Percentiles rank a stretch among this genome's conserved stretches.
phyloP scores from a whole-genome alignment of 768 basidiomycete genomes.

The Boletus insuetus region DNA sequence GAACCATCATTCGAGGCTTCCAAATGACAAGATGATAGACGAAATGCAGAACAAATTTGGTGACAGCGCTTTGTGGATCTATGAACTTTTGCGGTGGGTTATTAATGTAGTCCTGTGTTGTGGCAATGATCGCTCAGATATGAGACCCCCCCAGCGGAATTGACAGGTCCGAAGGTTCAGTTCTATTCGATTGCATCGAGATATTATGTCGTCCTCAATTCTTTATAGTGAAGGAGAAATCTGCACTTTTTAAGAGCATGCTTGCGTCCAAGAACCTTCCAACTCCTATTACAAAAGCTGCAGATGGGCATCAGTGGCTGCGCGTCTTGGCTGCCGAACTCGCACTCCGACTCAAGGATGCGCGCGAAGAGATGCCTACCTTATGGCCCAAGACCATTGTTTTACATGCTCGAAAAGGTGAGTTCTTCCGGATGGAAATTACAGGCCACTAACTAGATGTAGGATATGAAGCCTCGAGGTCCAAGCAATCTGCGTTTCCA shows the following conservation, averaged over 20 bases:
- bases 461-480: conserved; percentile 68
- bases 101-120: neutral
- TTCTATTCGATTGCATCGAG: neutral
- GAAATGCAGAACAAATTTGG: conserved; percentile 82
- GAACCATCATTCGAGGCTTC: neutral
- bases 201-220: neutral
- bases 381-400: conserved; percentile 93
- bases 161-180: conserved; percentile 80
- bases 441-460: conserved; percentile 2
- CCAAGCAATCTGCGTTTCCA: conserved; percentile 87
- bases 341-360: conserved; percentile 79
- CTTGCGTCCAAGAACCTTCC: conserved; percentile 93
- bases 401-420: conserved; percentile 72
- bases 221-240: conserved; percentile 77
- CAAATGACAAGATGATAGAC: conserved; percentile 38
- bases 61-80: conserved; percentile 86
- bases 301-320: conserved; percentile 88
- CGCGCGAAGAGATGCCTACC: conserved; percentile 65
- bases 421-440: neutral
- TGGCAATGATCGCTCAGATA: neutral
- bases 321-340: conserved; percentile 89
- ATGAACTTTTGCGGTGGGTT: conserved; percentile 79
- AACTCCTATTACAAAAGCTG: conserved; percentile 65
- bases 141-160: conserved; percentile 57
- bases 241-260: conserved; percentile 85